Conservation (phyloP, 2,329 filamentous ascomycete species). For the Juglanconis oblonga region DNA sequence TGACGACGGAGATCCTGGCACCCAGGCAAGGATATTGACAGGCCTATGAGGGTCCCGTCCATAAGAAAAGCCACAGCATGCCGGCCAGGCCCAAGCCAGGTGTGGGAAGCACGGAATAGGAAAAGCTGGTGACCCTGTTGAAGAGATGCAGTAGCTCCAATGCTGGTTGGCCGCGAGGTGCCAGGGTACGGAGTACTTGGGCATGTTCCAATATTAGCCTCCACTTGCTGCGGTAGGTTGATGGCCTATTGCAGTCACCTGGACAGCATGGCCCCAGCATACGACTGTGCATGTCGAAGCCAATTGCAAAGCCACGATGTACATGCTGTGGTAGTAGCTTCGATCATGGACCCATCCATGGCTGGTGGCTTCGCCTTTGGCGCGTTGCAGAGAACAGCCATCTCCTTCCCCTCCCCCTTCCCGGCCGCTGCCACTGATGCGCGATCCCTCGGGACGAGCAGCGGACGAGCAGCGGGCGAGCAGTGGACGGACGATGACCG, state of each 20-base stretch:
- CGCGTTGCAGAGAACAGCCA: too few species aligned
- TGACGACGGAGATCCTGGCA: conserved; percentile 21
- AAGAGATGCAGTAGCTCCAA: conserved; percentile 32
- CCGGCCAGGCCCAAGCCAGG: conserved; percentile 30
- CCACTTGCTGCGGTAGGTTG: conserved; percentile 15
- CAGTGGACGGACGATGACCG: conserved; percentile 12
- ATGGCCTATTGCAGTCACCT: conserved; percentile 15
- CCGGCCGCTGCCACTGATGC: too few species aligned
- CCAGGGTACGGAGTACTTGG: conserved; percentile 10
- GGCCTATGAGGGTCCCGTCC: conserved; percentile 25
- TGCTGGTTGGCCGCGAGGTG: conserved; percentile 19
- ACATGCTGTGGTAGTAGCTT: neutral
- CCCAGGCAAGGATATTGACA: conserved; percentile 27
- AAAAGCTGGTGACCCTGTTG: conserved; percentile 31
- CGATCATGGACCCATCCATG: too few species aligned
- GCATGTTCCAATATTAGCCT: conserved; percentile 24
- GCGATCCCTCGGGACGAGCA: neutral
- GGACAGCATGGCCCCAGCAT: conserved; percentile 11
- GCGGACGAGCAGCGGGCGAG: neutral
- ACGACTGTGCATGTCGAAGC: conserved; percentile 6
- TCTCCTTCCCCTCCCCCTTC: too few species aligned
- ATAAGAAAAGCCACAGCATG: conserved; percentile 23
- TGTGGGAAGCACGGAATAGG: conserved; percentile 29
- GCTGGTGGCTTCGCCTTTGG: too few species aligned
- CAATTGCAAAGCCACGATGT: conserved; percentile 16